Base-by-base conservation (phyloP, 1,284 basidiomycete genomes). In the Cutaneotrichosporon curvatum region DNA sequence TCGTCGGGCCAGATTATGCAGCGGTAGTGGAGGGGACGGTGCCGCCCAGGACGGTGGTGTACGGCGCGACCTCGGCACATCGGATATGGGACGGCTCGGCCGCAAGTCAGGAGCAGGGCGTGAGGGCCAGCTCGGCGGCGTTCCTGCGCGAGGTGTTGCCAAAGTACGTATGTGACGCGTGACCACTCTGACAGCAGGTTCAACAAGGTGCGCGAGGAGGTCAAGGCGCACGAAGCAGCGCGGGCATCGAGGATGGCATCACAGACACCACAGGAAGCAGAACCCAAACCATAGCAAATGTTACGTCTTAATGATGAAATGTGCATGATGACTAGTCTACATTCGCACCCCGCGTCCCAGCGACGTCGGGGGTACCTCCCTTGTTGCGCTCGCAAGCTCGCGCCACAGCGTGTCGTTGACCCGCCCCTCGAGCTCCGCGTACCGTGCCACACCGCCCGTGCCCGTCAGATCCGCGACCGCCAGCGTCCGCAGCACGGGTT, bases 141-240 rank as follows among this genome's bases (percentile, higher is more conserved):
- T 96, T 94, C 69, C 74, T 97, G 37, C 75, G 82, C 37, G 90
- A 95, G 62, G 87, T 89, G 79, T 62, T 91, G 40, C 88, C 87
- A 43, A 91, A 89, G 75, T 90, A 40, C 49, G 67, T 54, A 22
- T 7, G 3, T 10, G 4, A 6, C 10, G 19, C 11, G 3, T 6
- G 18, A 20, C 22, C n/a, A 21, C n/a, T 22, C 42, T 44, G 35
- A 44, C 19, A 15, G 23, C 25, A 44, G 42, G 23, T 44, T 37
- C 28, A 44, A 37, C 12, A 44, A 44, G 35, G 35, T 25, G 35
- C 34, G 42, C 23, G 34, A 37, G 12, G 42, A 44, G 42, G 35
- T 34, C 16, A 34, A 16, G 32, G 32, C 15, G 14, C 16, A 34
- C 15, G 32, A 34, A n/a, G 32, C 11, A 15, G 25, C 25, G 25